These are phyloP conservation scores for Drechslerella stenobrocha DNA, from an alignment of 2,329 filamentous ascomycete genomes.

Conservation along the genomic window DNA sequence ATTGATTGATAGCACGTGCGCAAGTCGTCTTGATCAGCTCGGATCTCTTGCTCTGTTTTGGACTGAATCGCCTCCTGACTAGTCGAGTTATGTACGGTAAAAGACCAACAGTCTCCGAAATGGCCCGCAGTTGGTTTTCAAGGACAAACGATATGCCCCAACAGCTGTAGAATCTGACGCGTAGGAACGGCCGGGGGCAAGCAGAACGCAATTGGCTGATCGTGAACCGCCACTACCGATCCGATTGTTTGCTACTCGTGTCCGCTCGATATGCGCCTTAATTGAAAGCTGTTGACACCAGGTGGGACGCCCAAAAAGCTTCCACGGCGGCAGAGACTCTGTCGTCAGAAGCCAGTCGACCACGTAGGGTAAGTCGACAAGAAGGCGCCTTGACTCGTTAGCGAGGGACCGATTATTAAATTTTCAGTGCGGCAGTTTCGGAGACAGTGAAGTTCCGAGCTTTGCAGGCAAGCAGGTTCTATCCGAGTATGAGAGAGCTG, in stretches of 20 bases:
- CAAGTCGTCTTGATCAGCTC: constrained; percentile 19
- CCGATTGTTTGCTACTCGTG: constrained; percentile 33
- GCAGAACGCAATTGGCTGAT: constrained; percentile 16
- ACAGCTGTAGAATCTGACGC: neutral
- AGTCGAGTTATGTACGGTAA: neutral
- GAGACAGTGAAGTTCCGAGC: constrained; percentile 6
- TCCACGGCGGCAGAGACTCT: neutral
- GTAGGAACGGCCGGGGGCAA: neutral
- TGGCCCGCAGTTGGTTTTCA: neutral
- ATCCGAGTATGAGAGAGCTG: neutral
- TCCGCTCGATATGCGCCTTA: constrained; percentile 11
- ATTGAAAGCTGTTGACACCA: too few relatives aligned
- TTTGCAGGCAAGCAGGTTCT: neutral
- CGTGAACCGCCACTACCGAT: constrained; percentile 9
- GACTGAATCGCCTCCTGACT: neutral
- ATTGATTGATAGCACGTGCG: constrained; percentile 25
- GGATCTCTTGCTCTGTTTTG: constrained; percentile 5
- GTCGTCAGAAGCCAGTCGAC: neutral
- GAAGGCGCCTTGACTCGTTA: neutral
- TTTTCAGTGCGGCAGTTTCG: neutral
- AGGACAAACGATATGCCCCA: neutral
- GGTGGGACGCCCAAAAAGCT: neutral
- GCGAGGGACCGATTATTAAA: constrained; percentile 1
- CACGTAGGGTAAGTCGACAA: neutral
- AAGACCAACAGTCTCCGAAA: neutral